phyloP scores from a whole-genome alignment of 2,329 filamentous ascomycete genomes.

The Diplodia sapinea region DNA sequence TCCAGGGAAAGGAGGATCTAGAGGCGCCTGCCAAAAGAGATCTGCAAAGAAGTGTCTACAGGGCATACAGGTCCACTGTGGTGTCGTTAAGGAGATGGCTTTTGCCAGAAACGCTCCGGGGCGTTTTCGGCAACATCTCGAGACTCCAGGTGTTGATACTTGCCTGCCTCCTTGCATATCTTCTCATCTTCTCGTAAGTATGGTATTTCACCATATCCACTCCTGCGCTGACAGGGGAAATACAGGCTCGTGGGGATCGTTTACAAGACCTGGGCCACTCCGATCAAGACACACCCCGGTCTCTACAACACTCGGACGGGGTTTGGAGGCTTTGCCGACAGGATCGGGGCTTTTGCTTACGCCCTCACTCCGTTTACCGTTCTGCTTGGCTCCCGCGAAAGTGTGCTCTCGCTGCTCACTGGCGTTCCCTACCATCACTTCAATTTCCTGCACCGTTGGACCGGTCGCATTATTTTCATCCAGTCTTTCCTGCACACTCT shows the following conservation, averaged over 20 bases:
- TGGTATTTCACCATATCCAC: neutral
- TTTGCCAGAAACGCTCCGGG: constrained; percentile 63
- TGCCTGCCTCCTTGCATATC: constrained; percentile 63
- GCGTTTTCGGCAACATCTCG: constrained; percentile 70
- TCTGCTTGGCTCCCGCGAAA: constrained; percentile 71
- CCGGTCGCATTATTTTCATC: constrained; percentile 73
- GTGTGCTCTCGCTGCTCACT: constrained; percentile 70
- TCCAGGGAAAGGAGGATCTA: constrained; percentile 35
- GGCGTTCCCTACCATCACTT: constrained; percentile 78
- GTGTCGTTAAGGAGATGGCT: constrained; percentile 59
- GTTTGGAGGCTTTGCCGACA: constrained; percentile 71
- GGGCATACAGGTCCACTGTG: constrained; percentile 46
- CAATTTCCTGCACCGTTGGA: constrained; percentile 79
- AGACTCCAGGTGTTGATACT: constrained; percentile 71
- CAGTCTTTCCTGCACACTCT: constrained; percentile 74
- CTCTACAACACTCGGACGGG: constrained; percentile 69
- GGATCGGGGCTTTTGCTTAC: constrained; percentile 73
- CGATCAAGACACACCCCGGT: constrained; percentile 61
- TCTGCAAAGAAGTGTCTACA: constrained; percentile 36
- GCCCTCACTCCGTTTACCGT: constrained; percentile 75
- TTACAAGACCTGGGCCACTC: constrained; percentile 73
- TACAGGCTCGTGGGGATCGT: constrained; percentile 66
- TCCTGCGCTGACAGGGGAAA: neutral
- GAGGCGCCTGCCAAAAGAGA: constrained; percentile 35
- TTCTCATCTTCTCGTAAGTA: constrained; percentile 66